A percentile compares a stretch with the other conserved stretches of the same genome.
Conservation (phyloP, 116 monocot genomes). For the Iris pallida region DNA sequence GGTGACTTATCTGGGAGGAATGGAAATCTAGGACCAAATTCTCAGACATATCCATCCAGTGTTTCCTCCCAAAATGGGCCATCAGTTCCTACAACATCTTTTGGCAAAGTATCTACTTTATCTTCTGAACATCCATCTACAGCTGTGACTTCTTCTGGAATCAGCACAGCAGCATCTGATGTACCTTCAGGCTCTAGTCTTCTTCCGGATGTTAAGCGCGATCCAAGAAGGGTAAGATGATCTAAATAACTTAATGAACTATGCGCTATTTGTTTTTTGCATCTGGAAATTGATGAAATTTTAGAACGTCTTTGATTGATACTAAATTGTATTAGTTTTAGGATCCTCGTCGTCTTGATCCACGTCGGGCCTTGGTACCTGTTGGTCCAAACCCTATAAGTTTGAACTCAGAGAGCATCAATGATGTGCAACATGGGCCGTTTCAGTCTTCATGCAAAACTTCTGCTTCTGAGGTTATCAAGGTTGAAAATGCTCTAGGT, state of each 20-base stretch:
- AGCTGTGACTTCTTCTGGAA: slow-evolving; percentile 13
- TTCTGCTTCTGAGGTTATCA: slow-evolving; percentile 13
- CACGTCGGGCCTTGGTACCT: slow-evolving; percentile 50
- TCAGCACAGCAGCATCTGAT: slow-evolving; percentile 34
- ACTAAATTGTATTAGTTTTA: slow-evolving; percentile 39
- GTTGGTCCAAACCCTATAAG: slow-evolving; percentile 18
- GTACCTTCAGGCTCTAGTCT: slow-evolving; percentile 23
- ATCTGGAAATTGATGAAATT: not conserved
- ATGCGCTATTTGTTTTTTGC: not conserved
- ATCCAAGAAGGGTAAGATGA: slow-evolving; percentile 86
- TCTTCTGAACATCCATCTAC: slow-evolving; percentile 32
- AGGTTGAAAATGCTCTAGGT: slow-evolving; percentile 21
- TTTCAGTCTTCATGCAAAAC: slow-evolving; percentile 22
- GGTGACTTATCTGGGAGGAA: slow-evolving; percentile 12
- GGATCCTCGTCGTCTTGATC: slow-evolving; percentile 98
- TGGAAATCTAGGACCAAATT: slow-evolving; percentile 20
- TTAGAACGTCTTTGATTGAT: slow-evolving; percentile 4
- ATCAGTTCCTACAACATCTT: slow-evolving; percentile 4
- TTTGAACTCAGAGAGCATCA: slow-evolving; percentile 23
- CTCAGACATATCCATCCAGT: slow-evolving; percentile 26
- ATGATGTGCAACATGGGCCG: slow-evolving; percentile 22
- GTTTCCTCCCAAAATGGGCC: slow-evolving; percentile 17
- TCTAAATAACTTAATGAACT: not conserved
- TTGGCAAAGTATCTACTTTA: too few relatives aligned
- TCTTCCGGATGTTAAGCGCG: slow-evolving; percentile 60